Evolutionary conservation across 192 early-diverging fungal genomes (phyloP).

Genomic region (Backusella luteola): DNA sequence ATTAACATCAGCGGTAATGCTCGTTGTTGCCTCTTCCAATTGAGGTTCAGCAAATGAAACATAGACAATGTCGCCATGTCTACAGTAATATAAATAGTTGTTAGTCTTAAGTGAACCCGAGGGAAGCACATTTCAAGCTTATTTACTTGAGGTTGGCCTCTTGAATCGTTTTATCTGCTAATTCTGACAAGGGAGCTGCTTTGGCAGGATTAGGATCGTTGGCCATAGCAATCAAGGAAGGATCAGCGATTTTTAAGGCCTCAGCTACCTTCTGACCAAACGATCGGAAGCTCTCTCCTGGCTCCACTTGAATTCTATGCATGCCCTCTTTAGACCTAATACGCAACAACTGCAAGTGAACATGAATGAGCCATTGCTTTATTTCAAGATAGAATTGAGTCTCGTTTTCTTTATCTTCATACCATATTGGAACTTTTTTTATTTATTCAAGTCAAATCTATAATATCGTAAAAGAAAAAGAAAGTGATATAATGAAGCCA

Average conservation of each 20-base stretch:
- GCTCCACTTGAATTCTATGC: conserved; percentile 58
- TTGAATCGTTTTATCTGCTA: conserved; percentile 2
- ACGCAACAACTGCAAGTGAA: conserved; percentile 55
- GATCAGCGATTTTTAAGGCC: neutral
- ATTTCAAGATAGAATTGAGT: neutral
- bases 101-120: neutral
- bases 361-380: neutral
- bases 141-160: conserved; percentile 13
- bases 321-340: conserved; percentile 72
- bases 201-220: neutral
- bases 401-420: neutral
- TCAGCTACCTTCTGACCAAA: conserved; percentile 57
- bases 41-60: conserved; percentile 40
- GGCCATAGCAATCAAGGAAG: neutral
- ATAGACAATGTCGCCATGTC: conserved; percentile 57
- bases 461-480: neutral
- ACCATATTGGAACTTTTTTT: neutral
- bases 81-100: conserved; percentile 8
- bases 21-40: neutral
- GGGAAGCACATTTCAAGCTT: neutral
- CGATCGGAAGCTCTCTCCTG: conserved; percentile 44
- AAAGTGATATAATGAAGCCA: neutral
- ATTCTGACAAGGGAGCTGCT: neutral
- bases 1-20: conserved; percentile 2
- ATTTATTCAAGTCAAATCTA: neutral